Conservation (phyloP, 2,329 filamentous ascomycete genomes). For the Phaeosphaeriaceae sp. region DNA sequence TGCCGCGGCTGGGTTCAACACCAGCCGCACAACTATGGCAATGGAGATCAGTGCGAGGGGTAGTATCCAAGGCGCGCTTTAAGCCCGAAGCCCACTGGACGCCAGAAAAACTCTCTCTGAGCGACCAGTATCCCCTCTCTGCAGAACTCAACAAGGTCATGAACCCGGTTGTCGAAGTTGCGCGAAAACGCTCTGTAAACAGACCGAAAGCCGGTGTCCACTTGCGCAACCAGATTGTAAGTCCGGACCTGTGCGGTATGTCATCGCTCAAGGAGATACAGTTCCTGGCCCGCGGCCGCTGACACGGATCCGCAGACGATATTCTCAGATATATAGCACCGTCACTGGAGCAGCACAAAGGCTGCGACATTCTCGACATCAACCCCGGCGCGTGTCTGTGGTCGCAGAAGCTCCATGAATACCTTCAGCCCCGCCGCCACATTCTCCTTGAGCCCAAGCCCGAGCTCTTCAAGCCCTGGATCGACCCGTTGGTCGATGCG, state of each 20-base stretch:
- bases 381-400: constrained; percentile 82
- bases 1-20: background rate
- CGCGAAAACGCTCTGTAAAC: background rate
- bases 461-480: constrained; percentile 23
- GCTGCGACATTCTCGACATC: constrained; percentile 86
- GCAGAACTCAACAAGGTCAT: background rate
- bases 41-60: background rate
- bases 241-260: constrained; percentile 55
- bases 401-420: constrained; percentile 77
- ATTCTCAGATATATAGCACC: constrained; percentile 72
- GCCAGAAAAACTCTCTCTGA: background rate
- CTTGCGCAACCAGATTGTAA: constrained; percentile 50
- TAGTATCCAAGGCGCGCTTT: too few species aligned
- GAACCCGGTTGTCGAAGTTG: background rate
- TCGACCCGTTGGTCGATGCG: constrained; percentile 56
- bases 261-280: constrained; percentile 22
- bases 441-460: constrained; percentile 78
- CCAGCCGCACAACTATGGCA: background rate
- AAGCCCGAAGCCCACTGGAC: background rate
- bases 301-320: constrained; percentile 62
- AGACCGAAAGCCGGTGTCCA: constrained; percentile 2
- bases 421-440: constrained; percentile 80
- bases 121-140: background rate
- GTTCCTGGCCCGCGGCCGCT: constrained; percentile 4
- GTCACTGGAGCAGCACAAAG: constrained; percentile 71